These are phyloP conservation scores for Sporothrix luriei DNA, from an alignment of 2,329 filamentous ascomycete genomes.

Conservation along the genomic window DNA sequence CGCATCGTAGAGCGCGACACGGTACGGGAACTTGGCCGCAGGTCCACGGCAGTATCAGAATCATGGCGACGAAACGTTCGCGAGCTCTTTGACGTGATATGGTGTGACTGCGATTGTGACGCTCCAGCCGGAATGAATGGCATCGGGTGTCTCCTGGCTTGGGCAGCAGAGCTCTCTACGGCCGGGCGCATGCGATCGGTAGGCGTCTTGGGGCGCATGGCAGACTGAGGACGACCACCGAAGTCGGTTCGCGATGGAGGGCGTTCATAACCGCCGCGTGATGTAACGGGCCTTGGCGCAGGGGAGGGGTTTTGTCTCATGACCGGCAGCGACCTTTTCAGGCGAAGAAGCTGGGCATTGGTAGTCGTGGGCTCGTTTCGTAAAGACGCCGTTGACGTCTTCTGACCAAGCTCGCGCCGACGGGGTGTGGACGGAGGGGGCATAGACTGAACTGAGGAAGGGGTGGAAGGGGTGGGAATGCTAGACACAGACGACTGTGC, in stretches of 20 bases:
- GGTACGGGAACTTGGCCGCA: constrained; percentile 59
- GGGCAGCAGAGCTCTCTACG: constrained; percentile 56
- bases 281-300: constrained; percentile 49
- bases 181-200: constrained; percentile 61
- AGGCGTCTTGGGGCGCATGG: constrained; percentile 69
- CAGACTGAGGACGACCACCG: constrained; percentile 52
- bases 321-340: constrained; percentile 66
- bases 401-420: constrained; percentile 61
- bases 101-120: constrained; percentile 69
- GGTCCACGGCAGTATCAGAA: constrained; percentile 69
- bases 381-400: constrained; percentile 57
- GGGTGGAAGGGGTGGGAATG: constrained; percentile 62
- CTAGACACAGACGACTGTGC: constrained; percentile 69
- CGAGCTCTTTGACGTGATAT: constrained; percentile 70
- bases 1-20: constrained; percentile 61
- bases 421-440: constrained; percentile 60
- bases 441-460: constrained; percentile 56
- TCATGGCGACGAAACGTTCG: constrained; percentile 78
- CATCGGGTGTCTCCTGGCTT: constrained; percentile 60
- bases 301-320: constrained; percentile 58
- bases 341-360: constrained; percentile 63
- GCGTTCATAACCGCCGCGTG: constrained; percentile 55
- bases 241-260: constrained; percentile 62
- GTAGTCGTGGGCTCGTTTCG: constrained; percentile 66
- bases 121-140: constrained; percentile 81